A percentile compares a stretch with the other conserved stretches of the same genome.
These are phyloP conservation scores for Calycina herbarum DNA, from an alignment of 2,329 filamentous ascomycete species.

Conservation along the genomic window DNA sequence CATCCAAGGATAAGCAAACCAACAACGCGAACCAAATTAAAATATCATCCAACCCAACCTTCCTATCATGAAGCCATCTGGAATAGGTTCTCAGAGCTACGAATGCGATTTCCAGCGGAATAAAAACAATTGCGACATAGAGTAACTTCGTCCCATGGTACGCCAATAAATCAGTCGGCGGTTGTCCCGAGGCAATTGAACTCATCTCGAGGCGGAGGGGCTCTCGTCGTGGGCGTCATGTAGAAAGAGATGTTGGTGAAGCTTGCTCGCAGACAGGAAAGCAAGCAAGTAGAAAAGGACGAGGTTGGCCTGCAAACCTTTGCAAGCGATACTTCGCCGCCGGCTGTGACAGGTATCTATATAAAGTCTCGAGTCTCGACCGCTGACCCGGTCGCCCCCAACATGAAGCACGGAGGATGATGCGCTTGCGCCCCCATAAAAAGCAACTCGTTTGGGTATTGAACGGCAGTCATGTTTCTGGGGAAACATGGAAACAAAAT, in stretches of 20 bases:
- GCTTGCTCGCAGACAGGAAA: neutral
- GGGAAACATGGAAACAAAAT: neutral
- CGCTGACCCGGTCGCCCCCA: neutral
- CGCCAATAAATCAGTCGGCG: neutral
- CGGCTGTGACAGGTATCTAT: neutral
- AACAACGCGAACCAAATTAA: slow-evolving; percentile 10
- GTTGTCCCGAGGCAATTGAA: neutral
- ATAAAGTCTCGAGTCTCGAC: slow-evolving; percentile 2
- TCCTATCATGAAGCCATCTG: neutral
- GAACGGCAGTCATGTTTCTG: slow-evolving; percentile 1
- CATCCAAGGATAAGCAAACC: slow-evolving; percentile 4
- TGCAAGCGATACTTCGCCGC: neutral
- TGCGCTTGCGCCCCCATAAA: neutral
- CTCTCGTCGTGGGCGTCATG: slow-evolving; percentile 2
- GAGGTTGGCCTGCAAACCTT: neutral
- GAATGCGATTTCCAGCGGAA: slow-evolving; percentile 1
- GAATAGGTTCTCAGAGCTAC: slow-evolving; percentile 10
- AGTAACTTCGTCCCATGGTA: neutral
- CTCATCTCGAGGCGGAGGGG: neutral
- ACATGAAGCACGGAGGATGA: neutral
- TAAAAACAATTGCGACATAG: slow-evolving; percentile 3
- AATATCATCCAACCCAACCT: slow-evolving; percentile 9
- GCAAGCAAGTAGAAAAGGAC: neutral
- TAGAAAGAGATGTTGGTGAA: neutral
- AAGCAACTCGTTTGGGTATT: neutral